Conservation (phyloP, 1,284 basidiomycete genomes). For the Ustilago shanxiensis region DNA sequence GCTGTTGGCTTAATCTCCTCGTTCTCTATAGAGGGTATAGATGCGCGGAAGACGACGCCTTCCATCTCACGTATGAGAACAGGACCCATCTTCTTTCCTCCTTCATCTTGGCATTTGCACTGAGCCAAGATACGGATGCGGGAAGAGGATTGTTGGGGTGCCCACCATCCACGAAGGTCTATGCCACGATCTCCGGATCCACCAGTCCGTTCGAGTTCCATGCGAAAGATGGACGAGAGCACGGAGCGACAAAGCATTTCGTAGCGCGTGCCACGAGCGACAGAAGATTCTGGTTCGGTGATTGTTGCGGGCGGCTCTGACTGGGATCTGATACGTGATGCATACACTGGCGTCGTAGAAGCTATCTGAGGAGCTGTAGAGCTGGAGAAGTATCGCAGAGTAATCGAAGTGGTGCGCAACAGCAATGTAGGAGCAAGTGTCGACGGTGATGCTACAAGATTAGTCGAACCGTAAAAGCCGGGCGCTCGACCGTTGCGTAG, state of each 20-base stretch:
- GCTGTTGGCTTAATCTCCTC: constrained; percentile 7
- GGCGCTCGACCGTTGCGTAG: neutral
- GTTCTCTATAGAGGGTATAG: neutral
- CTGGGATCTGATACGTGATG: neutral
- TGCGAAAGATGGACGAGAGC: constrained; percentile 79
- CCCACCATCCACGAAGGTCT: constrained; percentile 93
- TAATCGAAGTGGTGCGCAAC: too few species aligned
- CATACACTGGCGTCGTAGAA: neutral
- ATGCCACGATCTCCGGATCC: constrained; percentile 86
- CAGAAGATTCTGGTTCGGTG: constrained; percentile 60
- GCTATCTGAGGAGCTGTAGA: neutral
- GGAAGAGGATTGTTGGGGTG: constrained; percentile 75
- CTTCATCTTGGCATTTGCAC: constrained; percentile 80
- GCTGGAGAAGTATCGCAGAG: neutral
- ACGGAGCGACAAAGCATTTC: constrained; percentile 79
- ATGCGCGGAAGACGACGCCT: constrained; percentile 56
- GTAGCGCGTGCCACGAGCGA: constrained; percentile 80
- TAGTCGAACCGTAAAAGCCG: neutral
- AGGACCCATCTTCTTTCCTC: constrained; percentile 82
- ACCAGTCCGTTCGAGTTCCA: constrained; percentile 80
- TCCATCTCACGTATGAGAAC: constrained; percentile 87
- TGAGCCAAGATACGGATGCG: constrained; percentile 82
- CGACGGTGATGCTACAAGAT: neutral
- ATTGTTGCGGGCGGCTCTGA: neutral
- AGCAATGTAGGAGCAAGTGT: neutral